A percentile compares a stretch with the other conserved stretches of the same genome.
phyloP scores from a whole-genome alignment of 140 eudicot genomes.

The Flaveria floridana region DNA sequence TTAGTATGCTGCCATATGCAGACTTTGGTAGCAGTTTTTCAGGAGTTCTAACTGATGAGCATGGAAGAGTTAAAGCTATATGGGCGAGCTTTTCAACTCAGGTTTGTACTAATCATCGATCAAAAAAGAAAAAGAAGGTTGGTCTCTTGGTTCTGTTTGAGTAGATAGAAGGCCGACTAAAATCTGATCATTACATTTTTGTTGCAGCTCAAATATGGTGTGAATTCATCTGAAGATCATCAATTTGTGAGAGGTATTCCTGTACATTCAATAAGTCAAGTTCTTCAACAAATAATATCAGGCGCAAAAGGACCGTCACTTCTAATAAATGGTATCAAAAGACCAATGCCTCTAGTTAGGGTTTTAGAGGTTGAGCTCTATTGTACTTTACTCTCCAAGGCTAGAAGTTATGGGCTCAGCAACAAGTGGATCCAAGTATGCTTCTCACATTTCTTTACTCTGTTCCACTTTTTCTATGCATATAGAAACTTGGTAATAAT shows the following conservation, averaged over 20 bases:
- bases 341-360: conserved; percentile 82
- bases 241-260: conserved; percentile 88
- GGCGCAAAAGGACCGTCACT: conserved; percentile 68
- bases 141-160: conserved; percentile 11
- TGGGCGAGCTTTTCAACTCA: conserved; percentile 96
- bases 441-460: neutral
- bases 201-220: conserved; percentile 70
- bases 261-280: conserved; percentile 60
- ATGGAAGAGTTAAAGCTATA: conserved; percentile 81
- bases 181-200: conserved; percentile 12
- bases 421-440: conserved; percentile 80
- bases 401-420: conserved; percentile 87
- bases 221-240: conserved; percentile 74
- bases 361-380: conserved; percentile 82
- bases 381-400: conserved; percentile 87
- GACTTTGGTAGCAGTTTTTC: conserved; percentile 90
- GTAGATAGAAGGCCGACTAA: conserved; percentile 15
- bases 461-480: conserved; percentile 5
- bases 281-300: conserved; percentile 61
- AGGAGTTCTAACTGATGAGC: conserved; percentile 81
- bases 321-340: conserved; percentile 78
- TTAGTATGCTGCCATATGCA: conserved; percentile 29
- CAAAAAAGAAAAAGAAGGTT: conserved; percentile 24
- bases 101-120: conserved; percentile 48
- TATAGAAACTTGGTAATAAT: conserved; percentile 6